Base-by-base conservation (phyloP, 352 stramenopile genomes). In the Heterotrichella gracilis region DNA sequence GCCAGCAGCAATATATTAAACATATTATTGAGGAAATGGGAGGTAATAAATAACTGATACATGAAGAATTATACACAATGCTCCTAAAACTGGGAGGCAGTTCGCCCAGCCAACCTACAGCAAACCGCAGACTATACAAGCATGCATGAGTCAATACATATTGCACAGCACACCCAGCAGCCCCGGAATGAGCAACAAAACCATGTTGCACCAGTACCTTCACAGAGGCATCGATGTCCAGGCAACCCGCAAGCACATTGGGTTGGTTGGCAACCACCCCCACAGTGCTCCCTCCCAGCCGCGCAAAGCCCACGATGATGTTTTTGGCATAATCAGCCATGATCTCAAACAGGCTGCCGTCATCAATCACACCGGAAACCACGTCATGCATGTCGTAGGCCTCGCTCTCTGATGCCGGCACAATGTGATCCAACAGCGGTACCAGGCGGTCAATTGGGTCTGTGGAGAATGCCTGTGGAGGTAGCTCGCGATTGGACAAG, bases 371-470 rank as follows among this genome's bases (percentile, higher is more conserved):
- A 71, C 81, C 85, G 70, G 81, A 74, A 71, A 97, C 87, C 25
- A 98, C 89, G 72, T 92, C 81, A 74, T 86, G 90, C 86, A 97
- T 96, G 77, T 97, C 92, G 79, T 98, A 98, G 3, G 91, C 86
- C 24, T 89, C 79, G 76, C 97, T 97, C 32, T 89, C 86, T 79
- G 97, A 89, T 69, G 90, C 85, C 2, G 90, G 91, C 4, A 96
- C 85, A 69, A 97, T 83, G 74, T 82, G 87, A 71, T 90, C 82
- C 17, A 95, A 78, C 64, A 84, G 81, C 9, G 85, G 82, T 64
- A 90, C 80, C 2, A 76, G 75, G 22, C 87, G 84, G 74, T 90
- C 24, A 22, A 20, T 78, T 20, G 89, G 80, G 75, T 95, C 88
- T 41, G 83, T 76, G 2, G 84, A 93, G 64, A 77, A 78, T 71